A percentile compares a stretch with the other conserved stretches of the same genome.
Evolutionary conservation across 1,139 yeast species (phyloP).

Genomic region (Petasospora rhodanensis): DNA sequence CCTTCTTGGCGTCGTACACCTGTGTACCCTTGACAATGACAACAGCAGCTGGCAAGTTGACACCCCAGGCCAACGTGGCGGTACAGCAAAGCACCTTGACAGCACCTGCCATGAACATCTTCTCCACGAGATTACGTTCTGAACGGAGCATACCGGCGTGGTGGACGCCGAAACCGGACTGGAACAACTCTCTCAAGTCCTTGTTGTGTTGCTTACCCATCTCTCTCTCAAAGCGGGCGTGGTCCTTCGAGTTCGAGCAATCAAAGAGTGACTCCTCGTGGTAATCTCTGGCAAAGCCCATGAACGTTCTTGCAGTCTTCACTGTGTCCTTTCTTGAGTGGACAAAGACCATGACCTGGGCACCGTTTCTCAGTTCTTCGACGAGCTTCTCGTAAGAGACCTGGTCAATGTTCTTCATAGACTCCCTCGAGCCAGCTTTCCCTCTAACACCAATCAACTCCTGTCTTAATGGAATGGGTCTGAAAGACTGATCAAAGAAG

Average conservation of each 20-base stretch:
- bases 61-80: slow-evolving; percentile 99
- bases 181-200: slow-evolving; percentile 78
- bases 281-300: slow-evolving; percentile 60
- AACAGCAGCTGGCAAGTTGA: slow-evolving; percentile 95
- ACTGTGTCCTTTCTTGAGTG: slow-evolving; percentile 93
- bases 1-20: slow-evolving; percentile 89
- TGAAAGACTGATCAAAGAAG: slow-evolving; percentile 85
- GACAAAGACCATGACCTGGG: slow-evolving; percentile 95
- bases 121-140: slow-evolving; percentile 87
- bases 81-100: slow-evolving; percentile 92
- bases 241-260: slow-evolving; percentile 45
- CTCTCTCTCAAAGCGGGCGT: slow-evolving; percentile 55
- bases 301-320: slow-evolving; percentile 72
- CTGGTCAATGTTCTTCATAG: slow-evolving; percentile 72
- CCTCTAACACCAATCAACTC: slow-evolving; percentile 85
- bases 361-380: slow-evolving; percentile 62
- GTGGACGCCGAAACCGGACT: slow-evolving; percentile 84
- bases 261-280: slow-evolving; percentile 59
- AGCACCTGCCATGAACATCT: slow-evolving; percentile 80
- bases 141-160: slow-evolving; percentile 96
- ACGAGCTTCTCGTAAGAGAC: slow-evolving; percentile 74
- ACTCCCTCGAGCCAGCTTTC: slow-evolving; percentile 68
- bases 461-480: slow-evolving; percentile 93
- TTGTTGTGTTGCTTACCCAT: slow-evolving; percentile 70
- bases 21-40: slow-evolving; percentile 96